These are phyloP conservation scores for Orbilia quercus DNA, from an alignment of 2,329 filamentous ascomycete species.

Conservation along the genomic window DNA sequence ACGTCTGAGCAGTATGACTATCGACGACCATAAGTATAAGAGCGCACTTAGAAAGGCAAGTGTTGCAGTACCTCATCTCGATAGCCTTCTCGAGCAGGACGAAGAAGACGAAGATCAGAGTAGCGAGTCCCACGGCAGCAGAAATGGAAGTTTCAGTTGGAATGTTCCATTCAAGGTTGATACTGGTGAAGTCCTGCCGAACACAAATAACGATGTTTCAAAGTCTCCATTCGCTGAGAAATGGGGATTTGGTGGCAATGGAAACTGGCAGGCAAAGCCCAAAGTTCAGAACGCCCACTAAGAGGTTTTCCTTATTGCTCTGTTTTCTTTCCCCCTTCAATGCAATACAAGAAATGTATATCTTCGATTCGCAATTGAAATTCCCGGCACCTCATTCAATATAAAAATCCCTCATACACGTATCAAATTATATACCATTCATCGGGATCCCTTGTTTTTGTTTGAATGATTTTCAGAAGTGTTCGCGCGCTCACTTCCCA, in stretches of 20 bases:
- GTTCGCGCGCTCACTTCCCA: no score
- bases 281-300: conserved; percentile 41
- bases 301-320: neutral
- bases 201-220: conserved; percentile 12
- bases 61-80: conserved; percentile 22
- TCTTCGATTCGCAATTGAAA: neutral
- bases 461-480: no score
- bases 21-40: conserved; percentile 48
- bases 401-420: neutral
- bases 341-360: no score
- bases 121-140: conserved; percentile 19
- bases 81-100: conserved; percentile 43
- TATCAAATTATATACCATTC: neutral
- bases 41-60: conserved; percentile 41
- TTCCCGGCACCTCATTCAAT: conserved; percentile 4
- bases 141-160: conserved; percentile 47
- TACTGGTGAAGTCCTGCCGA: conserved; percentile 11
- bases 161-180: conserved; percentile 37
- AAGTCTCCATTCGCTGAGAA: conserved; percentile 50
- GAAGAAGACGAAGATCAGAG: conserved; percentile 44
- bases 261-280: conserved; percentile 12
- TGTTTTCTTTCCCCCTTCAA: neutral
- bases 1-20: conserved; percentile 43
- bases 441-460: no score
- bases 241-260: conserved; percentile 42